phyloP scores from a whole-genome alignment of 2,329 filamentous ascomycete genomes.

The Xylariales sp. region DNA sequence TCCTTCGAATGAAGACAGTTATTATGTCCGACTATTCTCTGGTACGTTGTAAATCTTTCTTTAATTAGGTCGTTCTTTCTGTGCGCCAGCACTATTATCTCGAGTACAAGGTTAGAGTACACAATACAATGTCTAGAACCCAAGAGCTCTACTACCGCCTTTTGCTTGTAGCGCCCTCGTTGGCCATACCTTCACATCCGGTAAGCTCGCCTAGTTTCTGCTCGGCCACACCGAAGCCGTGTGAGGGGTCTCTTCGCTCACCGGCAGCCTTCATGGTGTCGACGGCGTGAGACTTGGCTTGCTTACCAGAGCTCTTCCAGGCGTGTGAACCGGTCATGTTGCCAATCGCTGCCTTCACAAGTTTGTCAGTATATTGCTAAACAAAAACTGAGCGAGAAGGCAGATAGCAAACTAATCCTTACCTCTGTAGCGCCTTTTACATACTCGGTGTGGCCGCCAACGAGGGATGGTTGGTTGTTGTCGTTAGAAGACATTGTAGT shows the following conservation, averaged over 20 bases:
- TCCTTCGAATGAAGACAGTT: too few relatives aligned
- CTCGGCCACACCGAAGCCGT: conserved; percentile 72
- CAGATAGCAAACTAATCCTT: conserved; percentile 37
- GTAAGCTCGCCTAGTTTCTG: conserved; percentile 71
- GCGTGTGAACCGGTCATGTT: conserved; percentile 69
- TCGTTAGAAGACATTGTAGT: conserved; percentile 49
- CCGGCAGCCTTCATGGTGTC: conserved; percentile 71
- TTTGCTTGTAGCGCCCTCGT: conserved; percentile 67
- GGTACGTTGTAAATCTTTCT: too few relatives aligned
- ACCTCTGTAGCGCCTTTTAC: conserved; percentile 76
- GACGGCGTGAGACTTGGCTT: conserved; percentile 72
- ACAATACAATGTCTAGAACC: conserved; percentile 11
- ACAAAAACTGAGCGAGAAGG: not conserved
- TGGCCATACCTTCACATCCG: conserved; percentile 77
- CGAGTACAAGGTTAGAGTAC: conserved; percentile 15
- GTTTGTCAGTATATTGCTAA: conserved; percentile 3
- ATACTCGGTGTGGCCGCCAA: conserved; percentile 74
- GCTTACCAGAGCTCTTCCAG: conserved; percentile 72
- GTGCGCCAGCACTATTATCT: not conserved
- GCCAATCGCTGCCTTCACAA: conserved; percentile 67
- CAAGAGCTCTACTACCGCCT: conserved; percentile 37
- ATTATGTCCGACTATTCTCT: not conserved
- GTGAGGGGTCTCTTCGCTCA: conserved; percentile 64
- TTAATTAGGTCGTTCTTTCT: not conserved
- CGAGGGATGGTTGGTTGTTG: conserved; percentile 64